phyloP scores from a whole-genome alignment of 495 filamentous ascomycete species.

The Aspergillus indologenus region DNA sequence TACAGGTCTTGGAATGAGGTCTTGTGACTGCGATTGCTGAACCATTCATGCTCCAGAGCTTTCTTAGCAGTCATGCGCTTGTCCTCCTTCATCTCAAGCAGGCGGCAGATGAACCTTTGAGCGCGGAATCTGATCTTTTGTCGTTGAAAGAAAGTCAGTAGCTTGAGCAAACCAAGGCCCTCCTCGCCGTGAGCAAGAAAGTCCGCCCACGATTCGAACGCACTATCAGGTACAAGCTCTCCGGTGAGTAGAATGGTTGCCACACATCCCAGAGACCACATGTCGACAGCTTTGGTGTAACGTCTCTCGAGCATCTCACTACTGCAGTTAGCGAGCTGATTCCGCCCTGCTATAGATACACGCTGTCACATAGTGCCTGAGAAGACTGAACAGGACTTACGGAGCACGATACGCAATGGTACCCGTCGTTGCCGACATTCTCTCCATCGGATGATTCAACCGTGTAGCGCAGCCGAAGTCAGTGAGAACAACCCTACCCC shows the following conservation, averaged over 20 bases:
- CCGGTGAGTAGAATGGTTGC: constrained; percentile 52
- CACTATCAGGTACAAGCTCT: constrained; percentile 35
- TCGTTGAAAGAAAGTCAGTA: constrained; percentile 38
- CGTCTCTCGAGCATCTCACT: constrained; percentile 30
- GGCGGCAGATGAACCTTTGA: constrained; percentile 51
- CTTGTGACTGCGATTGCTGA: constrained; percentile 42
- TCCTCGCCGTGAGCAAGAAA: constrained; percentile 17
- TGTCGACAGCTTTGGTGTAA: constrained; percentile 60
- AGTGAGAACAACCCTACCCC: constrained; percentile 61
- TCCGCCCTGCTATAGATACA: too few species aligned
- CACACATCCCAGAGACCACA: constrained; percentile 61
- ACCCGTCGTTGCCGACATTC: constrained; percentile 62
- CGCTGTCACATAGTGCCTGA: too few species aligned
- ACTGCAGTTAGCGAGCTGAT: constrained; percentile 35
- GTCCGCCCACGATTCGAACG: constrained; percentile 15
- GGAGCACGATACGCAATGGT: constrained; percentile 67
- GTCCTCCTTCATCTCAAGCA: constrained; percentile 51
- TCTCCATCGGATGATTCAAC: constrained; percentile 29
- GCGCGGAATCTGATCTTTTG: constrained; percentile 37
- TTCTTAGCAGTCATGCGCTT: constrained; percentile 51
- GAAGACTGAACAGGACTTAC: constrained; percentile 51
- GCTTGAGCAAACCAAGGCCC: constrained; percentile 31
- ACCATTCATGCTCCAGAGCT: constrained; percentile 60
- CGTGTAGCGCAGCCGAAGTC: constrained; percentile 68
- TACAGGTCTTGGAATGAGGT: constrained; percentile 48